Base-by-base conservation (phyloP, 805 yeast genomes). In the Clavispora phyllophila region DNA sequence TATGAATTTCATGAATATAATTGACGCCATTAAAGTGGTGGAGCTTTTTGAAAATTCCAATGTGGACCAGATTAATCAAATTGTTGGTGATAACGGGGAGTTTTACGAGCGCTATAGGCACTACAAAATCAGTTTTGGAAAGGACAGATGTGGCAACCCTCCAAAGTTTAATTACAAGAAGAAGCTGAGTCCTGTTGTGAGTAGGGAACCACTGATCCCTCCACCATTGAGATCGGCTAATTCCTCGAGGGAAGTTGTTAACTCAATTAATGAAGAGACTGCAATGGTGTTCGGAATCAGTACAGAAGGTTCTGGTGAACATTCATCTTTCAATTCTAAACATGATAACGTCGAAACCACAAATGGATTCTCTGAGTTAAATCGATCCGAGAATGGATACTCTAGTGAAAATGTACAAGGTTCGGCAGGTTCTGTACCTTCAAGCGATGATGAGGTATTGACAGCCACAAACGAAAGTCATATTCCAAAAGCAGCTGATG, bases 61-160 rank as follows among this genome's bases (percentile, higher is more conserved):
- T 15, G 57, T 50, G 3, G 56, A 62, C 3, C 57, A 58, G 17
- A 63, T 74, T 29, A 71, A 70, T 40, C 61, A 55, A 13, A 58
- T 64, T 8, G 75, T 72, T 28, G 61, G 65, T 4, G 63, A 63
- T n/a, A 52, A 53, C 10, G 62, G 61, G 6, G 48, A 48, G 22
- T 58, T 68, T 40, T 68, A 56, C 45, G 62, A 70, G 25, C 72
- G 71, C 49, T 85, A 84, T 54, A 53, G 54, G 33, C 65, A 70
- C 4, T 77, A 79, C 51, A 78, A 79, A 46, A 78, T 85, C 36
- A 76, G 78, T 39, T 85, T 74, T 61, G 95, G 88, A 36, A 82
- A 82, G 54, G 95, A 85, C 62, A 72, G 95, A 56, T 85, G 95
- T 66, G 95, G 84, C 3, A 84, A 84, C 55, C 87, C 76, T 25